These are phyloP conservation scores for Malus hybrid DNA, from an alignment of 331 rosid genomes.

Conservation along the genomic window DNA sequence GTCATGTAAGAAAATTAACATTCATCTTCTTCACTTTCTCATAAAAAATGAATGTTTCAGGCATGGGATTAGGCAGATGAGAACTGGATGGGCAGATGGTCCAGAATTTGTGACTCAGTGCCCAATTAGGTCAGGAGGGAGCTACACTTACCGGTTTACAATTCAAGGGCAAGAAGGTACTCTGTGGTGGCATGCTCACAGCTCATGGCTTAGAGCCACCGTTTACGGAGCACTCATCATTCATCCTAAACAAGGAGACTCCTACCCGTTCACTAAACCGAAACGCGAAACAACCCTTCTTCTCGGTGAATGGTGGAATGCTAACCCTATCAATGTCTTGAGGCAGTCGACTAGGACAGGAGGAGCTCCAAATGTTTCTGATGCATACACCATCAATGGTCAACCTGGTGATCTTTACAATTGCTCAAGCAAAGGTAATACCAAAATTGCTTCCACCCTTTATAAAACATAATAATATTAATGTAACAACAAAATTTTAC, in stretches of 20 bases:
- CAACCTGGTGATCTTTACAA: constrained; percentile 95
- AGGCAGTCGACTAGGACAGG: constrained; percentile 64
- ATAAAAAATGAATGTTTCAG: constrained; percentile 14
- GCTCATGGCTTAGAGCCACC: constrained; percentile 86
- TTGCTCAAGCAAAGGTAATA: constrained; percentile 67
- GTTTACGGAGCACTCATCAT: constrained; percentile 72
- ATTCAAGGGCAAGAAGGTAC: constrained; percentile 80
- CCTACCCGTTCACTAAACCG: constrained; percentile 66
- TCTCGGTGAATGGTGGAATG: constrained; percentile 97
- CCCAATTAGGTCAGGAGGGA: constrained; percentile 70
- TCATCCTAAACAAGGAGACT: constrained; percentile 53
- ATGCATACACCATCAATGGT: constrained; percentile 88
- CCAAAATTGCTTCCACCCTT: background rate
- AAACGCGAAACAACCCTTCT: constrained; percentile 49
- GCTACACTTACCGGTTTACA: constrained; percentile 69
- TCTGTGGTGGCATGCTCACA: constrained; percentile 95
- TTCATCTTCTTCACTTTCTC: background rate
- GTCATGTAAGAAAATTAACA: background rate
- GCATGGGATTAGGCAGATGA: constrained; percentile 78
- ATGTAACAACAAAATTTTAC: background rate
- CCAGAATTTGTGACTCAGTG: constrained; percentile 90
- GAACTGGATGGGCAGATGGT: constrained; percentile 91
- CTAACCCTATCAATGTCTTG: constrained; percentile 69
- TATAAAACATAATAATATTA: background rate
- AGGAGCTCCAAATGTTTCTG: constrained; percentile 67